These are phyloP conservation scores for Plantago ovata DNA, from an alignment of 257 asterid genomes.

Conservation along the genomic window DNA sequence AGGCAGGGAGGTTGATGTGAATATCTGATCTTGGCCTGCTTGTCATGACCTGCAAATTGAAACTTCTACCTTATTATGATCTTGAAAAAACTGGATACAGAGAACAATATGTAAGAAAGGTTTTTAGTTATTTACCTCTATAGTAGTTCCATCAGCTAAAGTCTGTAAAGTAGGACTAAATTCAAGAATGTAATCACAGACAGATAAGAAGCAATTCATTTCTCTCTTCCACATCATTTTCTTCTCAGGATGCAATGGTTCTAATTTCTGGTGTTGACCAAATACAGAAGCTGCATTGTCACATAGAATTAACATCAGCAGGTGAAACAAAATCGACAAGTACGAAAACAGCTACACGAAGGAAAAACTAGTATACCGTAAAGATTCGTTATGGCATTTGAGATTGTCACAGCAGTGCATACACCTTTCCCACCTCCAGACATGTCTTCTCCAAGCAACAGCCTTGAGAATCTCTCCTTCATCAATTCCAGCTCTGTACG, in stretches of 20 bases:
- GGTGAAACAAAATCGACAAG: neutral
- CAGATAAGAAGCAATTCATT: slow-evolving; percentile 70
- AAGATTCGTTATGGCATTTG: slow-evolving; percentile 86
- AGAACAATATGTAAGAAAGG: neutral
- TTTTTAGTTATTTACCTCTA: slow-evolving; percentile 46
- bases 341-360: neutral
- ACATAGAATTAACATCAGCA: neutral
- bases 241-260: slow-evolving; percentile 65
- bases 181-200: slow-evolving; percentile 77
- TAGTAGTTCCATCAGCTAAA: slow-evolving; percentile 49
- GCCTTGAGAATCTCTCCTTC: slow-evolving; percentile 87
- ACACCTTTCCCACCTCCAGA: slow-evolving; percentile 95
- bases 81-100: neutral
- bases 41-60: slow-evolving; percentile 55
- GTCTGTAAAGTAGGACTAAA: slow-evolving; percentile 51
- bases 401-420: slow-evolving; percentile 68
- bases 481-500: slow-evolving; percentile 70
- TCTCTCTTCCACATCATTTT: slow-evolving; percentile 84
- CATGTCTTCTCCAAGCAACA: slow-evolving; percentile 88
- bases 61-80: slow-evolving; percentile 6
- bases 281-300: slow-evolving; percentile 69
- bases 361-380: slow-evolving; percentile 46
- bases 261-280: slow-evolving; percentile 72
- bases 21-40: slow-evolving; percentile 83
- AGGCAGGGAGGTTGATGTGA: slow-evolving; percentile 70